Conservation (phyloP, 2,329 filamentous ascomycete genomes). For the Gliomastix tumulicola region DNA sequence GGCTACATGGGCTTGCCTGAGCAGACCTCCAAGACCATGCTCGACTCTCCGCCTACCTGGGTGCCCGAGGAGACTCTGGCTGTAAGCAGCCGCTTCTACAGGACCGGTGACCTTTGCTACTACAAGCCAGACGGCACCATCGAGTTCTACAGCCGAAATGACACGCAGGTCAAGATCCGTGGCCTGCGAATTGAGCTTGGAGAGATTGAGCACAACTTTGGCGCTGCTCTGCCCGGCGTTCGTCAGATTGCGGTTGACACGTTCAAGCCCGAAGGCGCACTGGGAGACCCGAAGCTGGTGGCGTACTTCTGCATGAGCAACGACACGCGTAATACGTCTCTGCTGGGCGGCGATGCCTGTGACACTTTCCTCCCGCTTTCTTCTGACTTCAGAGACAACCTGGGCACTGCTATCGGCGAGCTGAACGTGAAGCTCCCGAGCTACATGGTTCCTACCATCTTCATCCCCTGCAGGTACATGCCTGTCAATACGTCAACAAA, state of each 20-base stretch:
- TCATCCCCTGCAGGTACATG: constrained; percentile 2
- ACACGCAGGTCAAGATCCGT: constrained; percentile 12
- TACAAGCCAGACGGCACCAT: constrained; percentile 9
- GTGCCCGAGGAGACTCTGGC: constrained; percentile 18
- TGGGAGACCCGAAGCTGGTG: not conserved
- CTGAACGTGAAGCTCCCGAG: constrained; percentile 3
- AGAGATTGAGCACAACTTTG: constrained; percentile 8
- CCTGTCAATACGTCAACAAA: constrained; percentile 7
- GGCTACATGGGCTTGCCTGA: constrained; percentile 45
- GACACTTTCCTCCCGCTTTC: constrained; percentile 6
- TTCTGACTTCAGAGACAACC: constrained; percentile 4
- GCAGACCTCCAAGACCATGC: constrained; percentile 42
- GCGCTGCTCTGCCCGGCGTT: not conserved
- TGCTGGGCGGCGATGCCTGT: not conserved
- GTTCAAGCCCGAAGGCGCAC: not conserved
- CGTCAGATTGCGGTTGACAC: not conserved
- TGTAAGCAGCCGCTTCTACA: constrained; percentile 5
- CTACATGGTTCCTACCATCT: constrained; percentile 7
- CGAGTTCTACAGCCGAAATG: constrained; percentile 9
- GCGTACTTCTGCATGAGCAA: not conserved
- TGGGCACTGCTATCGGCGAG: constrained; percentile 7
- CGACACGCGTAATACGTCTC: not conserved
- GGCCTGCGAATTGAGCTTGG: constrained; percentile 11
- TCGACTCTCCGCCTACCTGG: constrained; percentile 35
- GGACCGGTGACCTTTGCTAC: constrained; percentile 9